Conservation (phyloP, 441 rosid genomes). For the Rhodomyrtus psidioides region DNA sequence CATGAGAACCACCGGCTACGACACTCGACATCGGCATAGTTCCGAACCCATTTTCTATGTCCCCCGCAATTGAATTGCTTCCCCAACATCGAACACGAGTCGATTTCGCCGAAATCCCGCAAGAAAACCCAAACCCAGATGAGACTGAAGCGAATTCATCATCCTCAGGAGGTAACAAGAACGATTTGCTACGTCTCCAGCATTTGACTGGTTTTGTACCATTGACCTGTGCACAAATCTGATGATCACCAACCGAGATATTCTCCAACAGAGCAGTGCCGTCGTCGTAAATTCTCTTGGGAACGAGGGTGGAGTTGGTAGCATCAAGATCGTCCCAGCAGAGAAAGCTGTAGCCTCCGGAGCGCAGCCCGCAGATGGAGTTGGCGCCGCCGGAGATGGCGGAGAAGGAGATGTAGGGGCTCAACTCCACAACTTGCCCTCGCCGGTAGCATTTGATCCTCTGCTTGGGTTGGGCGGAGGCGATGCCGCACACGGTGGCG, state of each 20-base stretch:
- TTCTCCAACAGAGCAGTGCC: background rate
- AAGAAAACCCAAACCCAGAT: constrained; percentile 12
- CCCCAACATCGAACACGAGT: constrained; percentile 3
- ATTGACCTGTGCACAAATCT: constrained; percentile 2
- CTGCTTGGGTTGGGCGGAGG: background rate
- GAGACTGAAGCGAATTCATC: background rate
- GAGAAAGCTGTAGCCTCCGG: constrained; percentile 3
- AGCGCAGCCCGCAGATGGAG: constrained; percentile 9
- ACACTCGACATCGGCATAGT: background rate
- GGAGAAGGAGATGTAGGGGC: background rate
- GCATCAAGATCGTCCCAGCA: constrained; percentile 7
- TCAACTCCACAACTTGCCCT: background rate
- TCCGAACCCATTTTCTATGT: background rate
- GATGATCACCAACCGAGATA: constrained; percentile 8
- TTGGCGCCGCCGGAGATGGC: constrained; percentile 7
- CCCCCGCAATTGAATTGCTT: background rate
- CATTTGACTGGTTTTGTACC: background rate
- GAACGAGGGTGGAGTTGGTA: background rate
- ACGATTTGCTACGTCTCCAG: background rate
- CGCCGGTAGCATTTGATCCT: background rate
- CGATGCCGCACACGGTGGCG: background rate
- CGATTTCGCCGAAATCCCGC: background rate
- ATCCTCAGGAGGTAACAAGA: background rate
- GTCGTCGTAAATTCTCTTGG: constrained; percentile 2
- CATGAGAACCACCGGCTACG: constrained; percentile 1